Conservation (phyloP, 1,139 yeast species). For the Diutina siamensis region DNA sequence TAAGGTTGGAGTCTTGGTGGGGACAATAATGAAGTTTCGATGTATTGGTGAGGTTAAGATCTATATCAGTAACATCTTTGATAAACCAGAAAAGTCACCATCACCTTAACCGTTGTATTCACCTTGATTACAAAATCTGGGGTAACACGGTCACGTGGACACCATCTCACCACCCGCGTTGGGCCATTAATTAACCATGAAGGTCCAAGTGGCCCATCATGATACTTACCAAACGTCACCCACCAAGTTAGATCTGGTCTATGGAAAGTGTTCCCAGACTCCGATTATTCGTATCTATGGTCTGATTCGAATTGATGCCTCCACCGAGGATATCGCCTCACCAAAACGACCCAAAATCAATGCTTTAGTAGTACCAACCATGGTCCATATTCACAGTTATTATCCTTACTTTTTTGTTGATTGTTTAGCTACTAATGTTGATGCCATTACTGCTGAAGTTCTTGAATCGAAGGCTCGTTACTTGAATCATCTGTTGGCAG, state of each 20-base stretch:
- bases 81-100: too few species aligned
- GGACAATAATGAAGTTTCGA: too few species aligned
- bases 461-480: conserved; percentile 5
- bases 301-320: conserved; percentile 15
- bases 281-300: conserved; percentile 80
- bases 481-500: conserved; percentile 8
- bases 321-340: not conserved
- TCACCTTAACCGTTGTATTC: too few species aligned
- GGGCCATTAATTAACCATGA: conserved; percentile 2
- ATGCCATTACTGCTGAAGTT: conserved; percentile 8
- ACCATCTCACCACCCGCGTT: not conserved
- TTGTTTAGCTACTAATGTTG: conserved; percentile 15
- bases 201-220: conserved; percentile 41
- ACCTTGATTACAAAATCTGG: too few species aligned
- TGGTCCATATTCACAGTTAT: conserved; percentile 70
- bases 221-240: conserved; percentile 51
- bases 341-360: conserved; percentile 9
- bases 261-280: conserved; percentile 33
- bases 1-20: too few species aligned
- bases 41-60: too few species aligned
- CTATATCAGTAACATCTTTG: too few species aligned
- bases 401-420: conserved; percentile 73
- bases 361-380: conserved; percentile 26
- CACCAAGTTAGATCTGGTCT: conserved; percentile 22
- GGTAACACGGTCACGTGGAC: not conserved